A percentile compares a stretch with the other conserved stretches of the same genome.
Evolutionary conservation across 257 asterid genomes (phyloP).

Genomic region (Petunia secreta): DNA sequence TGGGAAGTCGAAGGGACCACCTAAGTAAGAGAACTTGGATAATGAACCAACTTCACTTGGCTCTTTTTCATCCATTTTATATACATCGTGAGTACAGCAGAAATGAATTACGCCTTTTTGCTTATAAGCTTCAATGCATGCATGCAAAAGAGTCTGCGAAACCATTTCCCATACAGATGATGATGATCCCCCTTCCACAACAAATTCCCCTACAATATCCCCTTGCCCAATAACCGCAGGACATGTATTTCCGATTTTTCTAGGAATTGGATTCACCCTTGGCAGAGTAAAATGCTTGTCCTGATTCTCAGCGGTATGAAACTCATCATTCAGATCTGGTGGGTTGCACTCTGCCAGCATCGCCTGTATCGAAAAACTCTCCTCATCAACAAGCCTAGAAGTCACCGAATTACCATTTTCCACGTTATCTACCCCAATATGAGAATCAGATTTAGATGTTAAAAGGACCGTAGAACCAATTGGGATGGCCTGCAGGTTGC

Average conservation of each 20-base stretch:
- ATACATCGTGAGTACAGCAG: conserved; percentile 64
- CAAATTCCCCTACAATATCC: conserved; percentile 69
- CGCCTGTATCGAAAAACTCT: conserved; percentile 61
- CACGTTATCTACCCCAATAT: conserved; percentile 41
- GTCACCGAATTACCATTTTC: conserved; percentile 45
- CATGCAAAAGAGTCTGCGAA: conserved; percentile 47
- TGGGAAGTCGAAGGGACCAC: conserved; percentile 48
- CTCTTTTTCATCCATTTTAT: conserved; percentile 39
- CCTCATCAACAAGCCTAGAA: conserved; percentile 60
- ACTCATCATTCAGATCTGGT: conserved; percentile 57
- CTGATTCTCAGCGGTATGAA: conserved; percentile 42
- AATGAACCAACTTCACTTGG: conserved; percentile 47
- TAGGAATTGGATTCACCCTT: conserved; percentile 42
- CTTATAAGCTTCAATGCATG: conserved; percentile 56
- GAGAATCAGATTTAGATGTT: conserved; percentile 37
- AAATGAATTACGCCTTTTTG: conserved; percentile 65
- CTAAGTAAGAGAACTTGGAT: conserved; percentile 60
- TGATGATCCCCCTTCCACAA: conserved; percentile 69
- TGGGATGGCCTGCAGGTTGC: conserved; percentile 65
- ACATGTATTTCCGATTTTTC: conserved; percentile 34
- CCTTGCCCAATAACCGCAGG: conserved; percentile 41
- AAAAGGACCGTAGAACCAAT: conserved; percentile 70
- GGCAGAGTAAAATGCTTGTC: conserved; percentile 39
- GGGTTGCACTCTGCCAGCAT: conserved; percentile 70
- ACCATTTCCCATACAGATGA: conserved; percentile 81